A percentile compares a stretch with the other conserved stretches of the same genome.
phyloP scores from a whole-genome alignment of 805 yeast species.

The Sugiyamaella smithiae region DNA sequence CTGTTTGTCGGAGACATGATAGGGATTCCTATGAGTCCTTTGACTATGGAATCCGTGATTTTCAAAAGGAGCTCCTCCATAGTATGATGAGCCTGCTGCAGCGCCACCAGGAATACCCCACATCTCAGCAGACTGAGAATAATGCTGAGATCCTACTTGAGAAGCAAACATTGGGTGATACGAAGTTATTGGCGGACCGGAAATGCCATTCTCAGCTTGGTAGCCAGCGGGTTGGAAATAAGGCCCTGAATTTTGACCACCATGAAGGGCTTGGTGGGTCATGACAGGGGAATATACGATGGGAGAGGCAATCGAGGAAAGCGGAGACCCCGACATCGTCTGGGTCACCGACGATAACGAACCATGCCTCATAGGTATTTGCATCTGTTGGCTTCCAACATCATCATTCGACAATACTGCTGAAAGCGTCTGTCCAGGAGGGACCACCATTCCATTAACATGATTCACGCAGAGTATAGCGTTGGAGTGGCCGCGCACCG shows the following conservation, averaged over 20 bases:
- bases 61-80: not conserved
- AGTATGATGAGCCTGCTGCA: not conserved
- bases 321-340: constrained; percentile 10
- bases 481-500: constrained; percentile 18
- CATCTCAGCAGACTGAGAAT: not conserved
- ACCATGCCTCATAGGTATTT: not conserved
- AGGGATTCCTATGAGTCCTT: not conserved
- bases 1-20: constrained; percentile 23
- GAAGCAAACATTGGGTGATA: not conserved
- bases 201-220: not conserved
- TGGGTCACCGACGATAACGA: not conserved
- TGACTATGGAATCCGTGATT: not conserved
- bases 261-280: constrained; percentile 14
- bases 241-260: constrained; percentile 28
- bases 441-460: constrained; percentile 16
- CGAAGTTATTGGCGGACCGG: not conserved
- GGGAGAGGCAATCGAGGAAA: constrained; percentile 3
- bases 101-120: not conserved
- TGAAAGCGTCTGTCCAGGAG: constrained; percentile 11
- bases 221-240: not conserved
- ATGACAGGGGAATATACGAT: constrained; percentile 10
- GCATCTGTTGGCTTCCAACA: not conserved
- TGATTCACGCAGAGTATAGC: constrained; percentile 15
- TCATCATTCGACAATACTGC: constrained; percentile 10
- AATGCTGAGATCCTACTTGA: not conserved